These are phyloP conservation scores for Balansia obtecta DNA, from an alignment of 2,329 filamentous ascomycete genomes.

Conservation along the genomic window DNA sequence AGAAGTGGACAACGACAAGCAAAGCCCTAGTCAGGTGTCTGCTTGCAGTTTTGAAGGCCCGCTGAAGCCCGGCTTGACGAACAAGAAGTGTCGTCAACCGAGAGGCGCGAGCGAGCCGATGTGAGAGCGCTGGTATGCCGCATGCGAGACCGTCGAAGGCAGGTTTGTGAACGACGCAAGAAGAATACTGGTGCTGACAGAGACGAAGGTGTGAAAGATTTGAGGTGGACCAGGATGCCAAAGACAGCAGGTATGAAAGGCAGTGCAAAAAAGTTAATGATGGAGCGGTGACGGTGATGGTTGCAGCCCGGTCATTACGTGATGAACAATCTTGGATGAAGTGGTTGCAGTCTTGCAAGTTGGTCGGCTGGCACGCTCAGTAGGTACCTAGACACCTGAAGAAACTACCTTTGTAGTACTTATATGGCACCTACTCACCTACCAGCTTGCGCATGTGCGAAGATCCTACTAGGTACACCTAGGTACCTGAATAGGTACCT, in stretches of 20 bases:
- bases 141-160: constrained; percentile 2
- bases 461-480: too few relatives aligned
- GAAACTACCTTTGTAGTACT: too few relatives aligned
- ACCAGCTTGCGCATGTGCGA: too few relatives aligned
- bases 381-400: too few relatives aligned
- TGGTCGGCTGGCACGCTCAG: too few relatives aligned
- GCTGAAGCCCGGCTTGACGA: constrained; percentile 4
- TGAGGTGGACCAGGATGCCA: background rate
- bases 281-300: background rate
- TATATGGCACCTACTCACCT: too few relatives aligned
- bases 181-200: background rate
- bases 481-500: too few relatives aligned
- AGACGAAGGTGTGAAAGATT: background rate
- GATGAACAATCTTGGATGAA: constrained; percentile 1
- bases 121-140: background rate
- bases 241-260: background rate
- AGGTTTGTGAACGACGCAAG: background rate
- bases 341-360: background rate
- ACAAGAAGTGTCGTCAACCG: constrained; percentile 2
- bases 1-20: background rate
- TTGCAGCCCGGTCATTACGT: constrained; percentile 2
- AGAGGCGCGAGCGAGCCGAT: constrained; percentile 6
- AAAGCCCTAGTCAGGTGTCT: background rate
- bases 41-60: background rate
- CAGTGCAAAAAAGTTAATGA: background rate